Evolutionary conservation across 768 basidiomycete genomes (phyloP).

Genomic region (Sporobolomyces pararoseus): DNA sequence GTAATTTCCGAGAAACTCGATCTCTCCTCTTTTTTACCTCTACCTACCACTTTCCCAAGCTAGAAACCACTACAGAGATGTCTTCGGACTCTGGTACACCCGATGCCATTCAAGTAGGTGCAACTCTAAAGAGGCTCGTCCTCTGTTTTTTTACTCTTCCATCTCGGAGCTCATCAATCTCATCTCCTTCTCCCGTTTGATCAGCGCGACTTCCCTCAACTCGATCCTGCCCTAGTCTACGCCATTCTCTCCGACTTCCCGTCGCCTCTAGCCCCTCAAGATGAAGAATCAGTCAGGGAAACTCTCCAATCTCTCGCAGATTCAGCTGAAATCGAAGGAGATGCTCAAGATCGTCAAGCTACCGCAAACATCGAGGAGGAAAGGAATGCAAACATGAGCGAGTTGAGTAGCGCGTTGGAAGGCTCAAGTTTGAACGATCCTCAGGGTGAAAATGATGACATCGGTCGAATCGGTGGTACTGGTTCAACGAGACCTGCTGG

Average conservation of each 20-base stretch:
- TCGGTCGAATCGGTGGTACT: neutral
- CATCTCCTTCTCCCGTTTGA: neutral
- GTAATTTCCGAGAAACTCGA: too few species aligned
- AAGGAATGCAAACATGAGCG: conserved; percentile 15
- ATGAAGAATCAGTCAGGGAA: conserved; percentile 13
- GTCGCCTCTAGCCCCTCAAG: neutral
- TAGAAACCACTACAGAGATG: neutral
- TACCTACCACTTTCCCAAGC: too few species aligned
- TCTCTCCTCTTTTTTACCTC: neutral
- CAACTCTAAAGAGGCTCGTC: too few species aligned
- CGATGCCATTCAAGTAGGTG: neutral
- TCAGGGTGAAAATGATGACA: neutral
- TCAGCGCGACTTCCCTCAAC: conserved; percentile 29
- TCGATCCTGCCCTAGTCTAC: conserved; percentile 33
- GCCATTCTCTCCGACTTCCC: conserved; percentile 37
- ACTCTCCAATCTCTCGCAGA: conserved; percentile 16
- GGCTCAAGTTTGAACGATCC: conserved; percentile 14
- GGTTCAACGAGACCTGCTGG: conserved; percentile 1
- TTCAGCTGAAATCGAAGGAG: conserved; percentile 28
- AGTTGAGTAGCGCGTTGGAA: conserved; percentile 28
- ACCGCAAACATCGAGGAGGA: neutral
- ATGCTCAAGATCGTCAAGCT: conserved; percentile 5
- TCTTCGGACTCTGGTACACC: neutral
- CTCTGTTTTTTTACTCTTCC: neutral
- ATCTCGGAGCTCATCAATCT: neutral